Base-by-base conservation (phyloP, 2,329 filamentous ascomycete species). In the Aspergillus brasiliensis region DNA sequence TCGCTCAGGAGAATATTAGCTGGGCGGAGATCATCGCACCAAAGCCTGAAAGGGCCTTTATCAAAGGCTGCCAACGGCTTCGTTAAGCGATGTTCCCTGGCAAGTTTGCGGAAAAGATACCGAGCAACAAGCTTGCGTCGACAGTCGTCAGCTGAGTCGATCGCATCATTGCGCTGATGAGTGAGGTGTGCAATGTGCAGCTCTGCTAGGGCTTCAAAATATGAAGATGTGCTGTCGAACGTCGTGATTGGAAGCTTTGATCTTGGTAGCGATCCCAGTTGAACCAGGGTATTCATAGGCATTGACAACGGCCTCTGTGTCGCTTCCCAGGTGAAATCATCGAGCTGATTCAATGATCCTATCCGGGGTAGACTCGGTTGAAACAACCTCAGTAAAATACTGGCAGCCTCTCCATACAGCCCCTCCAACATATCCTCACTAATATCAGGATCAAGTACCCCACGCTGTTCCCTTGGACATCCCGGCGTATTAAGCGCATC, bases 11-110 rank as follows among this genome's bases (percentile, higher is more conserved):
- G 61, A 2, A 70, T 63, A 61, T 71, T 71, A 4, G 62, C 68
- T 3, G 71, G 71, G 8, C 64, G 60, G 51, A 74, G 57, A 51
- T 75, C 73, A 56, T 75, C 71, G 57, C 69, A 75, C 52, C 60
- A 71, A 25, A 74, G 60, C 15, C 40, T 25, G 58, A 75, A 73
- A n/a, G 69, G 69, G 8, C 71, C 65, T 23, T 62, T 61, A 51
- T 63, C 60, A 47, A 69, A 51, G 37, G 61, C 56, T 5, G 19
- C 56, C 28, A 63, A 59, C 55, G 68, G 58, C 31, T 34, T 34
- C 13, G 31, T 15, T n/a, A 64, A 55, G 17, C 61, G 65, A 11
- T 62, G 65, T 13, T 44, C 19, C 1, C 13, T 7, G 10, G 40
- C 19, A 37, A 68, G 51, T 48, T 66, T 67, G 49, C 59, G 61